These are phyloP conservation scores for Fonsecaea erecta DNA, from an alignment of 2,329 filamentous ascomycete genomes.

Conservation along the genomic window DNA sequence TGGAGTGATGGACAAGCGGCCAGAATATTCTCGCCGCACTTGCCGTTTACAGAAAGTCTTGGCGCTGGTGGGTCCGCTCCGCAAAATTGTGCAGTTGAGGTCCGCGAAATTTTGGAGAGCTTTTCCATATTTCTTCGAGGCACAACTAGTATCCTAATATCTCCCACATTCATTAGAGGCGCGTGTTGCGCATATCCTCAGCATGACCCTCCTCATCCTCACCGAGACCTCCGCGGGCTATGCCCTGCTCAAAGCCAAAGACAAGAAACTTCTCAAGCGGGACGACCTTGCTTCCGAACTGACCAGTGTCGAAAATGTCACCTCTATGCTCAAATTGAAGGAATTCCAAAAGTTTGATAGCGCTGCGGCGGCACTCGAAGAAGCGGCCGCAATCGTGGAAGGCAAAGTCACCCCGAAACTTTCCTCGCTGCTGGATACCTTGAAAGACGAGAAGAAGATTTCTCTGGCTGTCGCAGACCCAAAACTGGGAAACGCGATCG, in stretches of 20 bases:
- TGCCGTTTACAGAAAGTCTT: background rate
- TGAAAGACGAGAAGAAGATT: conserved; percentile 98
- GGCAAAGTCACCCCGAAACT: conserved; percentile 93
- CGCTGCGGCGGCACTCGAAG: conserved; percentile 84
- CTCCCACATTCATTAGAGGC: conserved; percentile 7
- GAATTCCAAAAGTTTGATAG: conserved; percentile 97
- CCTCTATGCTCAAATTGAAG: conserved; percentile 89
- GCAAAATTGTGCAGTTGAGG: conserved; percentile 10
- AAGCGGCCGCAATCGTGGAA: conserved; percentile 85
- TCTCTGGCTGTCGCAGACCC: conserved; percentile 92
- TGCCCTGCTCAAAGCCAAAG: conserved; percentile 95
- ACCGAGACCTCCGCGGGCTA: conserved; percentile 95
- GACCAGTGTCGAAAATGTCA: conserved; percentile 79
- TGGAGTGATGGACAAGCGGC: background rate
- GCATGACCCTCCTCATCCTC: conserved; percentile 89
- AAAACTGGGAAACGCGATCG: conserved; percentile 89
- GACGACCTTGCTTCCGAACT: conserved; percentile 77
- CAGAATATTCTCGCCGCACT: background rate
- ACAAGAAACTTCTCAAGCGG: conserved; percentile 96
- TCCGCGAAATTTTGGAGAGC: conserved; percentile 20
- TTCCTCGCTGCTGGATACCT: conserved; percentile 76
- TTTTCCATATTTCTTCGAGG: conserved; percentile 14
- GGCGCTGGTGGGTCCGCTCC: conserved; percentile 8
- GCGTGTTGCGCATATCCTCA: conserved; percentile 41
- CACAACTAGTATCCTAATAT: conserved; percentile 9